Percentiles rank a stretch among this genome's conserved stretches.
These are phyloP conservation scores for Meyerozyma sp. DNA, from an alignment of 1,139 yeast genomes.

Conservation along the genomic window DNA sequence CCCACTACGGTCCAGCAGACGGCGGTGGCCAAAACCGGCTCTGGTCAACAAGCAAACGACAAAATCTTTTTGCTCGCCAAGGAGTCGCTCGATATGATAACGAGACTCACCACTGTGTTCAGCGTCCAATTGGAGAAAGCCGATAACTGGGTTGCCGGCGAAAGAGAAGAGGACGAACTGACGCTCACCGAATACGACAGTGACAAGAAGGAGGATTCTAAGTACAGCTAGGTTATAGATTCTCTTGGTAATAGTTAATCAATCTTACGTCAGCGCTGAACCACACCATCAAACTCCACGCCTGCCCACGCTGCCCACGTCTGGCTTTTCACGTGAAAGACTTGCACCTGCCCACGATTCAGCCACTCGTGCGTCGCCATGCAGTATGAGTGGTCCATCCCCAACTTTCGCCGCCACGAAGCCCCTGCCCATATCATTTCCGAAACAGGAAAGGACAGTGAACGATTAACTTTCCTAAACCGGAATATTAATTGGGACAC, in stretches of 20 bases:
- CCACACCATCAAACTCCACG: no score
- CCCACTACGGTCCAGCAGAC: constrained; percentile 47
- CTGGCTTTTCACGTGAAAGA: background rate
- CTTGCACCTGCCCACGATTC: no score
- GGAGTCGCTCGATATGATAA: constrained; percentile 85
- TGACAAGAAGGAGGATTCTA: constrained; percentile 1
- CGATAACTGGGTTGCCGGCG: constrained; percentile 70
- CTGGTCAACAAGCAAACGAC: constrained; percentile 44
- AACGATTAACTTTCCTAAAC: background rate
- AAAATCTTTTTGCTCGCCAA: constrained; percentile 76
- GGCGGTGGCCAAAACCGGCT: constrained; percentile 13
- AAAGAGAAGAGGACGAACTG: constrained; percentile 14
- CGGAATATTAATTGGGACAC: background rate
- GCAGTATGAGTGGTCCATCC: background rate
- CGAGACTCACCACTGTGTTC: constrained; percentile 75
- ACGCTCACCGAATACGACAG: background rate
- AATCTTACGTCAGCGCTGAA: background rate
- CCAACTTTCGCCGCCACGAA: background rate
- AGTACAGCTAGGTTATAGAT: background rate
- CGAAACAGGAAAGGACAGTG: background rate
- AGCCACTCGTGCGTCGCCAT: no score
- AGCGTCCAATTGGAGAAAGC: constrained; percentile 81
- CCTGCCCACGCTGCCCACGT: no score
- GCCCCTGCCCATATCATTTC: background rate
- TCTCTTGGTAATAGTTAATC: background rate